Evolutionary conservation across 345 rosid species (phyloP).

Genomic region (Camelina neglecta): DNA sequence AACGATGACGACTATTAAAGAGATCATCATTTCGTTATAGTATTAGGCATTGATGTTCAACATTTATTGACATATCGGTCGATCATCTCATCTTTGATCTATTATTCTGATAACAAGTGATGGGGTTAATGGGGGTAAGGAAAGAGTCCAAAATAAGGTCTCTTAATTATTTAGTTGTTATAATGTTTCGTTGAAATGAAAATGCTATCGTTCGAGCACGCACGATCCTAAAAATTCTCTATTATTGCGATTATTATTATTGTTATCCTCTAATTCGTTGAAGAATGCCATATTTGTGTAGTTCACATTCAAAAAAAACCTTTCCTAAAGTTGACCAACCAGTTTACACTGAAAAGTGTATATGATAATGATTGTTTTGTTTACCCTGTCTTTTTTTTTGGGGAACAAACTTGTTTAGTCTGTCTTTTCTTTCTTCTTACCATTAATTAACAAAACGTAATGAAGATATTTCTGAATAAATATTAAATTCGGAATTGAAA

Average conservation of each 20-base stretch:
- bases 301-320: constrained; percentile 23
- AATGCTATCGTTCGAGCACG: constrained; percentile 28
- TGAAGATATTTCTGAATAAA: too few species aligned
- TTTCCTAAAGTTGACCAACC: constrained; percentile 30
- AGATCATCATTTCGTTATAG: too few species aligned
- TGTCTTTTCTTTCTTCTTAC: too few species aligned
- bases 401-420: too few species aligned
- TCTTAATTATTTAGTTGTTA: neutral
- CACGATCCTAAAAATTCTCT: constrained; percentile 28
- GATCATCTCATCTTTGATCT: too few species aligned
- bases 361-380: neutral
- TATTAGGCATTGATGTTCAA: too few species aligned
- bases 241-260: neutral
- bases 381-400: neutral
- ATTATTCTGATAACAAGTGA: too few species aligned
- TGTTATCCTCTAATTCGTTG: neutral
- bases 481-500: too few species aligned
- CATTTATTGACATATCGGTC: neutral
- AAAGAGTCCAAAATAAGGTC: too few species aligned
- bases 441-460: too few species aligned
- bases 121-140: too few species aligned
- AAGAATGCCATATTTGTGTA: constrained; percentile 28
- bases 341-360: constrained; percentile 24
- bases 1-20: too few species aligned
- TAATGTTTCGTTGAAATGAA: constrained; percentile 2